These are phyloP conservation scores for Zygosaccharomyces pseudobailii DNA, from an alignment of 1,139 yeast species.

Conservation along the genomic window DNA sequence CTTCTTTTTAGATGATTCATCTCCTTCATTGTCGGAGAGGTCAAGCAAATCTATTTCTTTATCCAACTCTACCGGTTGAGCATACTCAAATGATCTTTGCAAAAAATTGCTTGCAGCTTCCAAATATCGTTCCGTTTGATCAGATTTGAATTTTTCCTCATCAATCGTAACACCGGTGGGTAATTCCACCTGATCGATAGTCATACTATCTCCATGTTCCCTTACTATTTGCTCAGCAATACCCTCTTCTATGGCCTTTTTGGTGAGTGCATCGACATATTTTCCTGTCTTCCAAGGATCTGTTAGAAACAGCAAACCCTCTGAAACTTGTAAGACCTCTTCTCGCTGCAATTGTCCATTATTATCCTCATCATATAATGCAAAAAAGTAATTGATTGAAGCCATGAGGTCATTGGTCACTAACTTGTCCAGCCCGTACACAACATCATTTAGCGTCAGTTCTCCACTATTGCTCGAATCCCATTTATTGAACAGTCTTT, in stretches of 20 bases:
- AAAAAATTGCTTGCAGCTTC: slow-evolving; percentile 85
- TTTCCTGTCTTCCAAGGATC: slow-evolving; percentile 76
- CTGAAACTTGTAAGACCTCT: slow-evolving; percentile 77
- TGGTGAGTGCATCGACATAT: slow-evolving; percentile 56
- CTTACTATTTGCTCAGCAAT: slow-evolving; percentile 55
- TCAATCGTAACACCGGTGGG: slow-evolving; percentile 61
- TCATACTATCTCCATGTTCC: slow-evolving; percentile 31
- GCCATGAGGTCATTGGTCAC: slow-evolving; percentile 74
- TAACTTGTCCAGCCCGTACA: slow-evolving; percentile 65
- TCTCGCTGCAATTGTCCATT: slow-evolving; percentile 69
- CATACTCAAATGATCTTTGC: slow-evolving; percentile 86
- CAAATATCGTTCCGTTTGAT: slow-evolving; percentile 75
- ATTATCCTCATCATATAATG: slow-evolving; percentile 60
- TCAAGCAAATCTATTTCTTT: slow-evolving; percentile 39
- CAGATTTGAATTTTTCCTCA: slow-evolving; percentile 56
- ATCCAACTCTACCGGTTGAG: slow-evolving; percentile 61
- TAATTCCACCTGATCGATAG: slow-evolving; percentile 40
- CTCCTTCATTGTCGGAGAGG: slow-evolving; percentile 35
- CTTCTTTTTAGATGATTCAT: slow-evolving; percentile 27
- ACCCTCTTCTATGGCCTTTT: slow-evolving; percentile 55
- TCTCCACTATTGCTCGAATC: slow-evolving; percentile 51
- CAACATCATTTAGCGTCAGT: slow-evolving; percentile 64
- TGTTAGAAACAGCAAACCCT: slow-evolving; percentile 76
- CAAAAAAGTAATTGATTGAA: slow-evolving; percentile 72
- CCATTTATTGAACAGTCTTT: slow-evolving; percentile 67